Evolutionary conservation across 2,329 filamentous ascomycete species (phyloP).

Genomic region (Aspergillus spinulosporus): DNA sequence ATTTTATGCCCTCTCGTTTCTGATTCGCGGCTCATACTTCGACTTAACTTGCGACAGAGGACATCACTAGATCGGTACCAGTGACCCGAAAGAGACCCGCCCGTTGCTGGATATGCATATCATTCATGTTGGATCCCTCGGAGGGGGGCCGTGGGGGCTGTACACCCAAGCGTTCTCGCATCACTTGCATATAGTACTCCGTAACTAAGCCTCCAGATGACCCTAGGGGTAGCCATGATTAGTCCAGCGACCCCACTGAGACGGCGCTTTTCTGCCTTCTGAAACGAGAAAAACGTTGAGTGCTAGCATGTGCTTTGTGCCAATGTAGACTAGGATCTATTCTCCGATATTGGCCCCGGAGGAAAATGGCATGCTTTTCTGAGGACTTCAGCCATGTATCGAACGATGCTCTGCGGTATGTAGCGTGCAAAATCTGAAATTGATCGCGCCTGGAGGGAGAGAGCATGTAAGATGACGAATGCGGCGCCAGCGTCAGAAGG

Average conservation of each 20-base stretch:
- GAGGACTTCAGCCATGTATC: conserved; percentile 1
- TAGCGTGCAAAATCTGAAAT: conserved; percentile 6
- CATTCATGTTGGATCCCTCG: no score
- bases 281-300: background rate
- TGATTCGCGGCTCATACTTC: background rate
- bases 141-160: background rate
- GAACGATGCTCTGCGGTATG: background rate
- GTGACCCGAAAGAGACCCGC: background rate
- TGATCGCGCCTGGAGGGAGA: background rate
- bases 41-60: background rate
- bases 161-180: background rate
- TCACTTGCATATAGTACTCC: background rate
- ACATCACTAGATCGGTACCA: conserved; percentile 1
- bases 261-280: background rate
- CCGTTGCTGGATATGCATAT: background rate
- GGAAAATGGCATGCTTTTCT: background rate
- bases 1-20: background rate
- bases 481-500: background rate
- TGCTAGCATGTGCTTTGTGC: background rate
- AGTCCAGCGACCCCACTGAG: background rate
- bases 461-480: conserved; percentile 7
- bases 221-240: no score
- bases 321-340: background rate
- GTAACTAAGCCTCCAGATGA: background rate
- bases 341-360: background rate